Evolutionary conservation across 2,329 filamentous ascomycete genomes (phyloP), one percentile per base, ranked within the genome.

Genomic region (Arachnopeziza araneosa): DNA sequence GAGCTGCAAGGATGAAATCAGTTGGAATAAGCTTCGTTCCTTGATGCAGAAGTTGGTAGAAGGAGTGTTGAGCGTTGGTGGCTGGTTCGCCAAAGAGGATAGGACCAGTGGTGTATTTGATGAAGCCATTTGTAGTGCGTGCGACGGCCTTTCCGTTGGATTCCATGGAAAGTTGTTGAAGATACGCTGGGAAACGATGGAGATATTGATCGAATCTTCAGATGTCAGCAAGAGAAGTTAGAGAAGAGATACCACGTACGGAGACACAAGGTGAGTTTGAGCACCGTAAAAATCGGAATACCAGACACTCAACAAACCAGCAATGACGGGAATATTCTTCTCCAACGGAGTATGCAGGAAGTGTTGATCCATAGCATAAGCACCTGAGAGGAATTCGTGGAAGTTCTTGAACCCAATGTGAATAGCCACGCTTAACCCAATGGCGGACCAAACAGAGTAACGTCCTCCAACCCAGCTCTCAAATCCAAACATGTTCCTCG

Each of bases 401-500:
- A 98, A 99, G 84, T 97, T 97, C 75, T 98, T 93, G 76, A 83
- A 99, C 74, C 95, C 95, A 74, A 99, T 89, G 81, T 97, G 96
- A 67, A 99, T 83, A 69, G 89, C 89, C 60, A 99, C 93, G 65
- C 91, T 96, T 64, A 99, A 81, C 69, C 95, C 95, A 73, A 99
- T 99, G 75, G 95, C 95, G 69, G 92, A 96, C 95, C 95, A 99
- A 68, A 99, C 95, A 62, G 92, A 96, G 85, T 99, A 99, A 62
- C 95, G 90, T 60, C 95, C 95, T 75, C 95, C 95, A 56, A 98
- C 93, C 95, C 95, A 99, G 78, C 90, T 96, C 78, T 93, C 93
- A 75, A 99, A 99, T 70, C 92, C 93, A 73, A 99, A 99, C 95
- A 99, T 99, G 84, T 98, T 99, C 84, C 93, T 93, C 78, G 87